Evolutionary conservation across 768 basidiomycete species (phyloP), one percentile per base, ranked within the genome.

Genomic region (Psilocybe cyanescens): DNA sequence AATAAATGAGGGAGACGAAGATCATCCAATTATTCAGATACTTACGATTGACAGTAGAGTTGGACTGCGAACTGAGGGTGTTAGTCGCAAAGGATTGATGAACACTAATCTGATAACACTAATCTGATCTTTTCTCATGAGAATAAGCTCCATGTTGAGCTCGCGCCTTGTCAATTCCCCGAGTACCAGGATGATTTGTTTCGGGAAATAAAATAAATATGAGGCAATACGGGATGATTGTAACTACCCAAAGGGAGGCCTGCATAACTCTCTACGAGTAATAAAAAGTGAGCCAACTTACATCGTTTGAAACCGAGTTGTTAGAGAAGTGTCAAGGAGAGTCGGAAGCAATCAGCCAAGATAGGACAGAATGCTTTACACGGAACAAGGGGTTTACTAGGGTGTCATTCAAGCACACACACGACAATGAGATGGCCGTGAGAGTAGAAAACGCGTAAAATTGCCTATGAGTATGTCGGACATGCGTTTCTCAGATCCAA

Each of bases 191-290:
- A 64, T 88, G 86, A 51, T 80, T 83, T 2, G 89, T 91, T 67
- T 91, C 90, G 0, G 89, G 89, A 11, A 89, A 78, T 52, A 78
- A 79, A 3, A 81, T 51, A 1, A 71, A 39, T 9, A 88, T 74
- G 3, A 75, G 61, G 3, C 81, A 8, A 35, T 84, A 75, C 2
- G 77, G 74, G 1, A 78, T 5, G 0, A 83, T 30, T 2, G 81
- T 82, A 39, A 74, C 71, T 0, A 75, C 41, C 3, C 80, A 81
- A 0, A 91, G 62, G 0, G 65, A 67, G 8, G 72, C 65, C 65
- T 91, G 88, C 68, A 88, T 80, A 3, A 79, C 60, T 0, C 90
- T 82, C 89, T 90, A 92, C 0, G 89, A 89, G 39, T 80, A 79
- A 63, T 88, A 89, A 59, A 39, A 39, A 14, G 37, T 88, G 78